These are phyloP conservation scores for Blastobotrys malaysiensis DNA, from an alignment of 1,139 yeast species.

Conservation along the genomic window DNA sequence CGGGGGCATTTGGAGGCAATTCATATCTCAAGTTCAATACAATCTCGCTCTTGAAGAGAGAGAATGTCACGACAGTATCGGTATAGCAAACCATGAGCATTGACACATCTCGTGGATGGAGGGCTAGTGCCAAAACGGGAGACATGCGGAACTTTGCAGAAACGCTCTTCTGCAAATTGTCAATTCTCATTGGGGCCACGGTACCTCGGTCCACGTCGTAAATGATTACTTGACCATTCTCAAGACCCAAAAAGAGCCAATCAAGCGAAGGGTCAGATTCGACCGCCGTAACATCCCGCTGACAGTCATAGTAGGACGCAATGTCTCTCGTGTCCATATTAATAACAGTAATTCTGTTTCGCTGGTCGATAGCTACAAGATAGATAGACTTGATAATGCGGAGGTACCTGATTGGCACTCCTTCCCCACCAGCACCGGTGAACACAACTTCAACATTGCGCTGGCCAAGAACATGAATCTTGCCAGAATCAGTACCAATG, in stretches of 20 bases:
- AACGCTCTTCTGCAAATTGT: constrained; percentile 56
- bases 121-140: constrained; percentile 59
- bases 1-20: constrained; percentile 56
- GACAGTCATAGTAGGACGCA: constrained; percentile 44
- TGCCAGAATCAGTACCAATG: constrained; percentile 63
- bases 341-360: constrained; percentile 54
- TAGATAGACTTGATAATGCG: constrained; percentile 76
- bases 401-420: constrained; percentile 50
- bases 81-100: constrained; percentile 67
- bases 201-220: constrained; percentile 78
- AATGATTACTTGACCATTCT: constrained; percentile 68
- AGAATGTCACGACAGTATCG: constrained; percentile 64
- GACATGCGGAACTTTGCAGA: constrained; percentile 37
- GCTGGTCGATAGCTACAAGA: constrained; percentile 59
- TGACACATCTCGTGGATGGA: constrained; percentile 91
- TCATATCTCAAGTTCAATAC: constrained; percentile 54
- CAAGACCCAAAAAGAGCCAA: constrained; percentile 76
- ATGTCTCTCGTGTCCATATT: constrained; percentile 62
- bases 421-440: constrained; percentile 33
- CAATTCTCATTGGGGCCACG: constrained; percentile 61
- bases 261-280: constrained; percentile 84
- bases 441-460: constrained; percentile 73
- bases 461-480: constrained; percentile 78
- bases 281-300: constrained; percentile 61
- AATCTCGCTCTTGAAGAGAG: constrained; percentile 55